phyloP scores from a whole-genome alignment of 495 filamentous ascomycete species.

The Viridothelium virens region DNA sequence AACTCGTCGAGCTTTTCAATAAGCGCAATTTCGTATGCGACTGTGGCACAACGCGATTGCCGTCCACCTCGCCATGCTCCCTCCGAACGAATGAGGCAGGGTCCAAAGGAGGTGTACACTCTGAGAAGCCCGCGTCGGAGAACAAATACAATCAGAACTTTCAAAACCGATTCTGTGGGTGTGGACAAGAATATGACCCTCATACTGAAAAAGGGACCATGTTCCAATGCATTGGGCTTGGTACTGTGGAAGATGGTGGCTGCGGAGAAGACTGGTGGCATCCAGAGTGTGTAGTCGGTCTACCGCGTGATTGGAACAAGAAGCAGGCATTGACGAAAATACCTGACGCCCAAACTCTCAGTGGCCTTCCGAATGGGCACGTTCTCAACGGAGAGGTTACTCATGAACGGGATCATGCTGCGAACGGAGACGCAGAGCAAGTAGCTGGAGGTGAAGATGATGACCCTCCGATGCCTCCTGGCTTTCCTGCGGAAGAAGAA shows the following conservation, averaged over 20 bases:
- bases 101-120: conserved; percentile 65
- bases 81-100: conserved; percentile 71
- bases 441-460: conserved; percentile 35
- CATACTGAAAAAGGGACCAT: conserved; percentile 91
- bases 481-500: conserved; percentile 79
- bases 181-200: conserved; percentile 75
- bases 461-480: conserved; percentile 60
- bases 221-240: conserved; percentile 93
- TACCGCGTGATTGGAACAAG: conserved; percentile 49
- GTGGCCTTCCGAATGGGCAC: conserved; percentile 22
- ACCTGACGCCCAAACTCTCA: neutral
- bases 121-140: conserved; percentile 57
- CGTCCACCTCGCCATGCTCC: conserved; percentile 58
- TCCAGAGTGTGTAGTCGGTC: conserved; percentile 82
- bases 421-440: conserved; percentile 14
- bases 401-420: conserved; percentile 16
- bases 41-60: conserved; percentile 81
- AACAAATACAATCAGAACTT: conserved; percentile 97
- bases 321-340: conserved; percentile 16
- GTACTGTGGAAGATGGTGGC: conserved; percentile 67
- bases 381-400: conserved; percentile 20
- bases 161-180: conserved; percentile 85
- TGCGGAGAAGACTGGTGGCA: conserved; percentile 99
- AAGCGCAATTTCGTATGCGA: conserved; percentile 96
- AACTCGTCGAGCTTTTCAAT: conserved; percentile 88